Conservation (phyloP, 257 asterid species). For the Solanum rostratum region DNA sequence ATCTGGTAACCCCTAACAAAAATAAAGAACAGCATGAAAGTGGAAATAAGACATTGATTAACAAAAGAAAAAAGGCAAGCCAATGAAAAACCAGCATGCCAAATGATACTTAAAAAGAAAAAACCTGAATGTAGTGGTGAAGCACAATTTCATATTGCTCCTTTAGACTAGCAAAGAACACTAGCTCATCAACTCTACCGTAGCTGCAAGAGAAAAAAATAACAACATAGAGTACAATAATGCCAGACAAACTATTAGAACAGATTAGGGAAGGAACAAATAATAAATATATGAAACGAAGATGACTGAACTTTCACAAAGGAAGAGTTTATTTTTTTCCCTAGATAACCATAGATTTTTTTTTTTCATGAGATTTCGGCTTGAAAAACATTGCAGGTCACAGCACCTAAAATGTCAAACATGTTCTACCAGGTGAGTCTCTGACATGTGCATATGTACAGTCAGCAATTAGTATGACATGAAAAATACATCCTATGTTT, state of each 20-base stretch:
- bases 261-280: neutral
- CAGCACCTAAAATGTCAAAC: neutral
- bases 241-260: neutral
- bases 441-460: neutral
- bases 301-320: neutral
- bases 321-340: neutral
- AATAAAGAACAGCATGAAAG: neutral
- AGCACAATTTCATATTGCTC: slow-evolving; percentile 90
- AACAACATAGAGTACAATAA: neutral
- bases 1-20: neutral
- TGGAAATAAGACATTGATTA: neutral
- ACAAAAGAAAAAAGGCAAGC: neutral
- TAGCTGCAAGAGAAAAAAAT: slow-evolving; percentile 42
- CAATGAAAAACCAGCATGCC: neutral
- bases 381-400: neutral
- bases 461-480: neutral
- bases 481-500: neutral
- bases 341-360: neutral
- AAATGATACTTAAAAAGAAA: slow-evolving; percentile 10
- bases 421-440: neutral
- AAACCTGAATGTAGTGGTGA: slow-evolving; percentile 94
- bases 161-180: slow-evolving; percentile 89
- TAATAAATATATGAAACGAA: neutral
- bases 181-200: slow-evolving; percentile 95
- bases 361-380: neutral